Evolutionary conservation across 2,329 filamentous ascomycete genomes (phyloP), one percentile per base, ranked within the genome.

Genomic region (Ceratocystis cubensis): DNA sequence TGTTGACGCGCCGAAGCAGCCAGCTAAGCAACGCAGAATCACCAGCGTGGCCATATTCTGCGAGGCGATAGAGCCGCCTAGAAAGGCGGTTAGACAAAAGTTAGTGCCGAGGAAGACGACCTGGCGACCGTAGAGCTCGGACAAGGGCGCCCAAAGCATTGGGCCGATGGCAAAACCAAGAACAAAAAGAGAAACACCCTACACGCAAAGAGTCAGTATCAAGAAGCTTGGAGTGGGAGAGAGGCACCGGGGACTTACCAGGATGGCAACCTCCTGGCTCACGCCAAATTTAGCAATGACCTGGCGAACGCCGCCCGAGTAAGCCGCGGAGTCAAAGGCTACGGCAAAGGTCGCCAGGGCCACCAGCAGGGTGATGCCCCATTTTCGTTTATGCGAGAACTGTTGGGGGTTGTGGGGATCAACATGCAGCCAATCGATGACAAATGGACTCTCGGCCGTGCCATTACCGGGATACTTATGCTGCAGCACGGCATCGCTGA

Each of bases 271-370:
- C 70, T 83, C 81, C 1, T 70, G 70, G 0, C 75, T 76, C 33
- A 83, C 78, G 13, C 75, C 66, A 69, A 89, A 88, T 44, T 84
- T 77, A 1, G 69, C 56, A 15, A 85, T 77, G 65, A 89, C 78
- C 62, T 83, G 76, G 7, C 70, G 66, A 15, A 85, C 73, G 61
- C 83, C 83, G 13, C 84, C 83, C 3, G 82, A 83, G 73, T 84
- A 88, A 41, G 87, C 87, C 1, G 84, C 87, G 20, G 85, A 88
- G 65, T 84, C 83, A 71, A 91, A 87, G 2, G 88, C 79, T 37
- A 90, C 86, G 33, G 81, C 86, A 56, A 91, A 79, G 1, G 86
- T 88, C 15, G 87, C 83, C 33, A 87, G 71, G 13, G 87, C 86
- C 66, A 87, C 82, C 8, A 67, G 44, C 64, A 82, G 72, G 1